Percentiles rank a stretch among this genome's conserved stretches.
Evolutionary conservation across 257 asterid species (phyloP).

Genomic region (Solanum virginianum): DNA sequence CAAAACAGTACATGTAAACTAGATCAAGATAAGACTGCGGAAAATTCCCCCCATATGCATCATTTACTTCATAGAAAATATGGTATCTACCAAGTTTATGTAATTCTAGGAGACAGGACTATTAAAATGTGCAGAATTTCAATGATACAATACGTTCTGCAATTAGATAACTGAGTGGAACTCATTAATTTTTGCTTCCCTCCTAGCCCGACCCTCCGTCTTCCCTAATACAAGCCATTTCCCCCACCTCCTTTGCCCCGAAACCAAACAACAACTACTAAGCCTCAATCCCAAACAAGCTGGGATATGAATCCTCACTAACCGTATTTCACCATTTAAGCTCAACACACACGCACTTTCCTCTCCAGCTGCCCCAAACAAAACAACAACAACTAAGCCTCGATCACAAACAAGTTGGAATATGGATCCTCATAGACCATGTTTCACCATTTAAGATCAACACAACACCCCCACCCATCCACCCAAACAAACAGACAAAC

Average conservation of each 20-base stretch:
- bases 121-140: not conserved
- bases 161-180: not conserved
- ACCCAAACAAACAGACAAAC: not conserved
- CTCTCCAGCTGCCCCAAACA: not conserved
- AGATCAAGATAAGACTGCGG: not conserved
- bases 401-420: not conserved
- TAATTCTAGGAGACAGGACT: not conserved
- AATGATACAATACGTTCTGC: not conserved
- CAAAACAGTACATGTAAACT: not conserved
- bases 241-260: not conserved
- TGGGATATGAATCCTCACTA: not conserved
- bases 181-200: not conserved
- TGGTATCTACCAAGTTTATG: not conserved
- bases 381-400: not conserved
- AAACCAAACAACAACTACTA: not conserved
- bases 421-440: not conserved
- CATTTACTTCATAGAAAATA: not conserved
- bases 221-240: not conserved
- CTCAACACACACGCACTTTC: not conserved
- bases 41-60: not conserved
- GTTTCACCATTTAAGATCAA: not conserved
- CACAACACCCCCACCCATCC: not conserved
- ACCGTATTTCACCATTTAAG: not conserved
- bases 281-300: not conserved
- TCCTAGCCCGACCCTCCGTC: not conserved